Conservation (phyloP, 2,329 filamentous ascomycete species). For the Exophiala alcalophila region DNA sequence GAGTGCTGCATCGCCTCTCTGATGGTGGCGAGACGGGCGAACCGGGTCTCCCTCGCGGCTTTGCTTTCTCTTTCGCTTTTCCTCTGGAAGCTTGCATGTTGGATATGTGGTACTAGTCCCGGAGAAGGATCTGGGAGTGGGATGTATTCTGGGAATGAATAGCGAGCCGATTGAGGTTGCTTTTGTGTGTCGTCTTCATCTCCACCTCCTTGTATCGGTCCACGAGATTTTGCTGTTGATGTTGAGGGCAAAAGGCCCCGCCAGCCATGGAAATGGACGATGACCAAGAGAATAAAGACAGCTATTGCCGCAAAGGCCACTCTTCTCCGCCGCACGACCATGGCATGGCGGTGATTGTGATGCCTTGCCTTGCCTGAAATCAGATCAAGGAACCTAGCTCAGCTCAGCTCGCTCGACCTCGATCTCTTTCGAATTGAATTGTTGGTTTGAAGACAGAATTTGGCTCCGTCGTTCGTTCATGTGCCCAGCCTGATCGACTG, state of each 20-base stretch:
- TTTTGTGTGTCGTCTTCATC: neutral
- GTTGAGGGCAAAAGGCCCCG: too few species aligned
- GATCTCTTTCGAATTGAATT: too few species aligned
- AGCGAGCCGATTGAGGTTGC: neutral
- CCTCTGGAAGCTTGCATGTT: too few species aligned
- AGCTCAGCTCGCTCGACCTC: too few species aligned
- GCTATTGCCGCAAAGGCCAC: neutral
- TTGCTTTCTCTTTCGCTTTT: constrained; percentile 5
- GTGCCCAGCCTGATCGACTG: too few species aligned
- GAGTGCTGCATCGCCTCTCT: constrained; percentile 52
- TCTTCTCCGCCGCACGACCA: constrained; percentile 4
- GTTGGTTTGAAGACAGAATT: too few species aligned
- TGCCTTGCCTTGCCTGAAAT: too few species aligned
- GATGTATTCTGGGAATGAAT: neutral
- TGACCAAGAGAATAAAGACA: constrained; percentile 1
- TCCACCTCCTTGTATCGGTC: neutral
- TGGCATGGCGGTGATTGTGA: neutral
- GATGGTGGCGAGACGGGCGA: constrained; percentile 44
- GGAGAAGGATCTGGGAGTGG: too few species aligned
- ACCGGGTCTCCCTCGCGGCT: constrained; percentile 8
- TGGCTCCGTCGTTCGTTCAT: too few species aligned
- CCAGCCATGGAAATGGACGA: constrained; percentile 2
- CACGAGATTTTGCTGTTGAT: neutral
- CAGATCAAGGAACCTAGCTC: too few species aligned
- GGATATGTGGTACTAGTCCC: too few species aligned